A percentile compares a stretch with the other conserved stretches of the same genome.
phyloP scores from a whole-genome alignment of 345 rosid species.

The Pistacia atlantica region DNA sequence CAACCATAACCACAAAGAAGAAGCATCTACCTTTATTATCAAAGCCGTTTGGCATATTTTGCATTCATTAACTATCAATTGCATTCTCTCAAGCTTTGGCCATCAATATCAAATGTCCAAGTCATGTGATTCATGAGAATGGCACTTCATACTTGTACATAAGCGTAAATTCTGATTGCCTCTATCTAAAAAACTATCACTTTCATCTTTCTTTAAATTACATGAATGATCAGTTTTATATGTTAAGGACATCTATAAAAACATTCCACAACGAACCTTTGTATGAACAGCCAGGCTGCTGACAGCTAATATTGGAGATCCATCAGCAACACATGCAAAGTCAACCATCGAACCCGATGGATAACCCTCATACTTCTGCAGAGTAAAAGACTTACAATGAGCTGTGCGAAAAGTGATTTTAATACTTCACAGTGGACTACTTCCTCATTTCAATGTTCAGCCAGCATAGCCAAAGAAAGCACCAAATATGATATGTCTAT shows the following conservation, averaged over 20 bases:
- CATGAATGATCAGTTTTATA: not conserved
- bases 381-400: constrained; percentile 10
- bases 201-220: not conserved
- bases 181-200: not conserved
- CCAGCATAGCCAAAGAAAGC: not conserved
- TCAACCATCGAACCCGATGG: constrained; percentile 96
- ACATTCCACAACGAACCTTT: constrained; percentile 50
- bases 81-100: not conserved
- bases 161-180: not conserved
- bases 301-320: constrained; percentile 79
- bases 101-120: not conserved
- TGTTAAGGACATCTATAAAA: constrained; percentile 1
- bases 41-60: not conserved
- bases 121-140: not conserved
- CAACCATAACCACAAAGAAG: not conserved
- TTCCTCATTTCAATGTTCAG: not conserved
- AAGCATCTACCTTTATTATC: not conserved
- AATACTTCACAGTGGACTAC: not conserved
- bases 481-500: not conserved
- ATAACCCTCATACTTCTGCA: constrained; percentile 79
- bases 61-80: not conserved
- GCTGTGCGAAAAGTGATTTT: not conserved
- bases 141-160: not conserved
- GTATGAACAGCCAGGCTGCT: constrained; percentile 87
- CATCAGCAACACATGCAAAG: constrained; percentile 85